Base-by-base conservation (phyloP, 306 rosid genomes). In the Hippophae tibetana region DNA sequence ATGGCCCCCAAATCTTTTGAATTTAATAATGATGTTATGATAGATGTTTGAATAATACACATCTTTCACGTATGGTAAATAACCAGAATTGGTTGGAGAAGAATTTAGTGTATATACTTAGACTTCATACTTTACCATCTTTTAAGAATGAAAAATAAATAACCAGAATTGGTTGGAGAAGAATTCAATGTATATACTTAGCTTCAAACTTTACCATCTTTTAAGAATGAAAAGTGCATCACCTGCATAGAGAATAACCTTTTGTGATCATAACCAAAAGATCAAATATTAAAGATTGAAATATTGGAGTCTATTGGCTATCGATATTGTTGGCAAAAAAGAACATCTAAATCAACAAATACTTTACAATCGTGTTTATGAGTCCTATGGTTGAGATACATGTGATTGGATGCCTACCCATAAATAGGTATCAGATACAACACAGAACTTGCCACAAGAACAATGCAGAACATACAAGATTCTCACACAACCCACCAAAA, bases 361-460 rank as follows among this genome's bases (percentile, higher is more conserved):
- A 31, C 38, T 31, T 31, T 31, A 31, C 5, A 1, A 31, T 2
- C 4, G 38, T 31, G 38, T 4, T 31, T 31, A 4, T 2, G 38
- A 31, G 38, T 31, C 38, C 38, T 31, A 4, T 2, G 38, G 38
- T 31, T 31, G 38, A 31, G 38, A 42, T 81, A 86, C 99, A 95
- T 92, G 61, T 92, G 99, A 64, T 92, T 88, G 63, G 99, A 88
- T 68, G 97, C 96, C 77, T 92, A 96, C 64, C 97, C 95, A 26
- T 88, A 84, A 64, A 92, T 78, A 56, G 90, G 90, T 97, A 75
- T 84, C 46, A 88, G 95, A 66, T 85, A 92, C 50, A 88, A 66
- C 62, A 69, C 66, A 42, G 95, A 79, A 82, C 86, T 77, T 27
- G 96, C 95, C 95, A 92, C 67, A 92, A 74, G 62, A 78, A 62